These are phyloP conservation scores for Apiospora phragmitis DNA, from an alignment of 2,329 filamentous ascomycete species.

Conservation along the genomic window DNA sequence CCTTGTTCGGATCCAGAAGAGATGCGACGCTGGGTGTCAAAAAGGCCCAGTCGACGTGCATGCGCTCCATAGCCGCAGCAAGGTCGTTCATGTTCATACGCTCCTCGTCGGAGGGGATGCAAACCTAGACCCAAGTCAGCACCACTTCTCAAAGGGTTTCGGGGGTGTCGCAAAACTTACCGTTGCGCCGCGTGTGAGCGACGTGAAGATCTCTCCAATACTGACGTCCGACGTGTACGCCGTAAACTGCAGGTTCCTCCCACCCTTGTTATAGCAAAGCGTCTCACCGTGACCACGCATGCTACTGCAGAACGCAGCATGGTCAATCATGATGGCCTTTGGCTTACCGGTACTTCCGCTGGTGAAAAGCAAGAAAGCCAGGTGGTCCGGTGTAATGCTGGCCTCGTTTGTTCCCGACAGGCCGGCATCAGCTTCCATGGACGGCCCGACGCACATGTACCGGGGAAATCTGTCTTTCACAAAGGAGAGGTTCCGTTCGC, in stretches of 20 bases:
- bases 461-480: not conserved
- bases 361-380: slow-evolving; percentile 11
- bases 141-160: not conserved
- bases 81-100: slow-evolving; percentile 40
- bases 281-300: not conserved
- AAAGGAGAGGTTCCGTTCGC: not conserved
- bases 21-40: slow-evolving; percentile 31
- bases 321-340: slow-evolving; percentile 30
- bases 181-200: slow-evolving; percentile 25
- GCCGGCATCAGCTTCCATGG: not conserved
- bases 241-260: slow-evolving; percentile 29
- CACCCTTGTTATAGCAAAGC: not conserved
- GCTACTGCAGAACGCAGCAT: slow-evolving; percentile 19
- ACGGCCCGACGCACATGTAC: not conserved
- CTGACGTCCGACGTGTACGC: slow-evolving; percentile 43
- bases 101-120: slow-evolving; percentile 39
- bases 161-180: not conserved
- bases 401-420: not conserved
- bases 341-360: slow-evolving; percentile 13
- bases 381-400: not conserved
- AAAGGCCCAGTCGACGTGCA: slow-evolving; percentile 24
- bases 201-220: slow-evolving; percentile 39
- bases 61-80: slow-evolving; percentile 22
- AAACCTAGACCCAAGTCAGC: slow-evolving; percentile 37
- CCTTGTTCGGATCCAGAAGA: slow-evolving; percentile 22